phyloP scores from a whole-genome alignment of 164 flowering plant genomes.

The Tetracentron sinense region DNA sequence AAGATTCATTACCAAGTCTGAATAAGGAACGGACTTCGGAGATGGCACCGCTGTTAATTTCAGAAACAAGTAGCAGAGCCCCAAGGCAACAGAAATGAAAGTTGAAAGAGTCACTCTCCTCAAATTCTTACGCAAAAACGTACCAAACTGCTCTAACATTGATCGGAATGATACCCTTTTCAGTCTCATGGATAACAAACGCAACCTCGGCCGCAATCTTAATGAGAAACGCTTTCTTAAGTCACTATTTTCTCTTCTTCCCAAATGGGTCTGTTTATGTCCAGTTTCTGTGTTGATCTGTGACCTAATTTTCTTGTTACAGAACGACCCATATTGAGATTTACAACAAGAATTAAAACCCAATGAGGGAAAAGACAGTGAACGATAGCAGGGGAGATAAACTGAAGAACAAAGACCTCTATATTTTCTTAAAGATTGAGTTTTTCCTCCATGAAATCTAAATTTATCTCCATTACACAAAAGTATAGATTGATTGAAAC shows the following conservation, averaged over 20 bases:
- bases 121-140: slow-evolving; percentile 48
- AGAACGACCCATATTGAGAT: slow-evolving; percentile 22
- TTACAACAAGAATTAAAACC: slow-evolving; percentile 23
- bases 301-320: slow-evolving; percentile 24
- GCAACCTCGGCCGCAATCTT: slow-evolving; percentile 70
- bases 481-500: slow-evolving; percentile 19
- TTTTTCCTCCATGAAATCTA: slow-evolving; percentile 21
- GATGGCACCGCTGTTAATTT: slow-evolving; percentile 59
- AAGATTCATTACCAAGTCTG: slow-evolving; percentile 69
- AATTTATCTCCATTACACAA: slow-evolving; percentile 12
- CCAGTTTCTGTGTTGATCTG: slow-evolving; percentile 22
- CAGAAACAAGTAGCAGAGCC: slow-evolving; percentile 64
- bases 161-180: slow-evolving; percentile 39
- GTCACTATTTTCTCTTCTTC: slow-evolving; percentile 17
- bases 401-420: slow-evolving; percentile 14
- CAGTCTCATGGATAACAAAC: slow-evolving; percentile 47
- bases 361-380: slow-evolving; percentile 23
- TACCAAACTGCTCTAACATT: slow-evolving; percentile 37
- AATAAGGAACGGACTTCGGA: slow-evolving; percentile 73
- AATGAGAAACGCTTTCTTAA: slow-evolving; percentile 43
- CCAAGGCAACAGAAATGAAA: slow-evolving; percentile 46
- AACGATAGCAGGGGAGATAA: slow-evolving; percentile 16
- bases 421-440: slow-evolving; percentile 20
- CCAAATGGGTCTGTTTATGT: slow-evolving; percentile 23
- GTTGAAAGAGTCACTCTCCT: slow-evolving; percentile 42